These are phyloP conservation scores for Panicum virgatum DNA, from an alignment of 202 grass and related monocot genomes.

Conservation along the genomic window DNA sequence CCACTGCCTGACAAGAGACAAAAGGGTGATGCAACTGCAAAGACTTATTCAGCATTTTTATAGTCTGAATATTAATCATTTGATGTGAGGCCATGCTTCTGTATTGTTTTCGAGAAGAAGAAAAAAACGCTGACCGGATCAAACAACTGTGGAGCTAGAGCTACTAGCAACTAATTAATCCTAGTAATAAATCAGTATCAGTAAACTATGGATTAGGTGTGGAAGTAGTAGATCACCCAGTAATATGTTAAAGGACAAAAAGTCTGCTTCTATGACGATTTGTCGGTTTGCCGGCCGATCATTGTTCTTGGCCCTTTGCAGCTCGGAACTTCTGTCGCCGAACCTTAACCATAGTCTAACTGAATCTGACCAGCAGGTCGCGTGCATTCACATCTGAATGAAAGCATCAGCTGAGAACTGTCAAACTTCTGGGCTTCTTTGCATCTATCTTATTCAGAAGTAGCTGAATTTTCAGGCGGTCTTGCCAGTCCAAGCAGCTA, in stretches of 20 bases:
- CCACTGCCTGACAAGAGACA: not conserved
- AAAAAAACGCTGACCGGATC: not conserved
- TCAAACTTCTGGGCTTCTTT: not conserved
- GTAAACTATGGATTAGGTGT: conserved; percentile 26
- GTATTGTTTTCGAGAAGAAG: not conserved
- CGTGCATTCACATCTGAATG: conserved; percentile 36
- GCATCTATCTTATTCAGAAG: not conserved
- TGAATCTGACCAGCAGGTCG: conserved; percentile 8
- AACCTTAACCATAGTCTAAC: conserved; percentile 3
- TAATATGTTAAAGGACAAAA: not conserved
- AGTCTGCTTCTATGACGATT: not conserved
- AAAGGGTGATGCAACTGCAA: conserved; percentile 27
- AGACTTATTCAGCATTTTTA: conserved; percentile 22
- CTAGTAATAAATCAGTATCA: not conserved
- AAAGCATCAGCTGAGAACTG: conserved; percentile 16
- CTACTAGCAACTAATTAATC: not conserved
- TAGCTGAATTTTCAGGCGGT: conserved; percentile 30
- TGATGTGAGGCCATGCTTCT: not conserved
- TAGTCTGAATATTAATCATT: not conserved
- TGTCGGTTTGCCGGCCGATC: conserved; percentile 11
- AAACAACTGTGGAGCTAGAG: conserved; percentile 9
- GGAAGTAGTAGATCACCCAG: not conserved
- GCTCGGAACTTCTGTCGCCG: not conserved
- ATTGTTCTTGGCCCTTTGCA: conserved; percentile 20
- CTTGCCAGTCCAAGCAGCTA: conserved; percentile 17